Conservation (phyloP, 306 rosid species). For the Ceratonia siliqua region DNA sequence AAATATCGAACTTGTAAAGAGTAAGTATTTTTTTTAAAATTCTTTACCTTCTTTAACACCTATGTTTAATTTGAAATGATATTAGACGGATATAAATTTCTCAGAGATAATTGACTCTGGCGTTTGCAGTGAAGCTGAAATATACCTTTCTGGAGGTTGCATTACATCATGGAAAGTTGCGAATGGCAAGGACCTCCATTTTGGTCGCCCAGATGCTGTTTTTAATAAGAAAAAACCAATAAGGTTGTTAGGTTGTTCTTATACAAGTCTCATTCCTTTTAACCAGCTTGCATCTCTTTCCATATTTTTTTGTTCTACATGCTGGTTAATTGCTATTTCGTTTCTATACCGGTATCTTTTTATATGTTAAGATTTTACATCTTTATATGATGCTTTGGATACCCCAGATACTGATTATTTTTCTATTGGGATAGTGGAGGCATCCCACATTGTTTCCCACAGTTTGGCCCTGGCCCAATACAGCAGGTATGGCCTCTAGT, state of each 20-base stretch:
- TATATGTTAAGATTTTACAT: not conserved
- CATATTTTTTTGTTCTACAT: not conserved
- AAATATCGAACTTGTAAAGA: not conserved
- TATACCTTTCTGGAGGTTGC: constrained; percentile 81
- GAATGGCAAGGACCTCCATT: constrained; percentile 78
- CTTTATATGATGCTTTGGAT: too few relatives aligned
- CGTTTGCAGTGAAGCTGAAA: constrained; percentile 73
- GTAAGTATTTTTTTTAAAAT: not conserved
- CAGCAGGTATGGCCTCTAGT: constrained; percentile 65
- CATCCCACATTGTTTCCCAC: constrained; percentile 92
- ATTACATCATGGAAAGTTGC: constrained; percentile 87
- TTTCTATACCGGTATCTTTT: not conserved
- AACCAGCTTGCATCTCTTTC: not conserved
- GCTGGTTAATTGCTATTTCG: not conserved
- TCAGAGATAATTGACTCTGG: constrained; percentile 1
- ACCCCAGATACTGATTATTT: constrained; percentile 40
- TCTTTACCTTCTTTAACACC: not conserved
- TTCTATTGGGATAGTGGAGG: constrained; percentile 73
- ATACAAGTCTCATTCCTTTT: not conserved
- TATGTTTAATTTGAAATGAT: not conserved
- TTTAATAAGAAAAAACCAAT: constrained; percentile 86
- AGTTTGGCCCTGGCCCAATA: constrained; percentile 89
- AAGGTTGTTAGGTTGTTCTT: constrained; percentile 71
- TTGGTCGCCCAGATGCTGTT: constrained; percentile 92
- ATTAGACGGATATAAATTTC: not conserved